phyloP scores from a whole-genome alignment of 768 basidiomycete species.

The Plicaturopsis crispa region DNA sequence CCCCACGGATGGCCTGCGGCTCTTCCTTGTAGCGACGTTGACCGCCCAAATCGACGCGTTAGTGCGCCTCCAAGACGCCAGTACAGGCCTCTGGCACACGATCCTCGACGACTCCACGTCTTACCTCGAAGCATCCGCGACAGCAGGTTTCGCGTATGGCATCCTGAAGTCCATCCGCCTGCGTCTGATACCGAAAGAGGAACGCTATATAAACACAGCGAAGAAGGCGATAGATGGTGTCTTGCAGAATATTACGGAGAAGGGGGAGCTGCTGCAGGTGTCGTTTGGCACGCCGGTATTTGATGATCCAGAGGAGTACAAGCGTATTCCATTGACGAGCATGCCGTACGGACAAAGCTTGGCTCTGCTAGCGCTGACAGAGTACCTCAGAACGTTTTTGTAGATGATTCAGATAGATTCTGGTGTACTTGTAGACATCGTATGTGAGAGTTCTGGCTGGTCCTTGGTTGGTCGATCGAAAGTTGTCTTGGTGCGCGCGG shows the following conservation, averaged over 20 bases:
- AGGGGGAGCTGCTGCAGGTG: constrained; percentile 37
- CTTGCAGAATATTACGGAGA: constrained; percentile 33
- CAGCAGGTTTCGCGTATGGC: constrained; percentile 42
- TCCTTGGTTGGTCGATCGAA: no score
- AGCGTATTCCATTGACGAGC: constrained; percentile 41
- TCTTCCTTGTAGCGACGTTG: constrained; percentile 32
- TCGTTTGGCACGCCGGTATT: constrained; percentile 52
- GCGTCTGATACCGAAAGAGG: constrained; percentile 33
- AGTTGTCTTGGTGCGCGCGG: no score
- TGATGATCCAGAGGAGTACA: constrained; percentile 37
- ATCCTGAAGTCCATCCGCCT: constrained; percentile 36
- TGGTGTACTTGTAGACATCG: no score
- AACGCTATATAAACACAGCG: constrained; percentile 27
- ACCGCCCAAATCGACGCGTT: constrained; percentile 40
- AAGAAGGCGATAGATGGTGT: constrained; percentile 34
- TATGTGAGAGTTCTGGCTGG: no score
- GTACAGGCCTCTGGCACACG: constrained; percentile 47
- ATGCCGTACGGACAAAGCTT: constrained; percentile 54
- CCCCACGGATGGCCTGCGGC: constrained; percentile 30
- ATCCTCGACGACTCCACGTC: constrained; percentile 42
- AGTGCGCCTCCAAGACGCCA: constrained; percentile 33
- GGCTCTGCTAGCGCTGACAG: constrained; percentile 40
- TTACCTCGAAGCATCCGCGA: constrained; percentile 43
- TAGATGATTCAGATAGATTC: no score
- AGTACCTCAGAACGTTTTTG: constrained; percentile 34